phyloP scores from a whole-genome alignment of 495 filamentous ascomycete genomes.

The Lophiostoma macrostomum region DNA sequence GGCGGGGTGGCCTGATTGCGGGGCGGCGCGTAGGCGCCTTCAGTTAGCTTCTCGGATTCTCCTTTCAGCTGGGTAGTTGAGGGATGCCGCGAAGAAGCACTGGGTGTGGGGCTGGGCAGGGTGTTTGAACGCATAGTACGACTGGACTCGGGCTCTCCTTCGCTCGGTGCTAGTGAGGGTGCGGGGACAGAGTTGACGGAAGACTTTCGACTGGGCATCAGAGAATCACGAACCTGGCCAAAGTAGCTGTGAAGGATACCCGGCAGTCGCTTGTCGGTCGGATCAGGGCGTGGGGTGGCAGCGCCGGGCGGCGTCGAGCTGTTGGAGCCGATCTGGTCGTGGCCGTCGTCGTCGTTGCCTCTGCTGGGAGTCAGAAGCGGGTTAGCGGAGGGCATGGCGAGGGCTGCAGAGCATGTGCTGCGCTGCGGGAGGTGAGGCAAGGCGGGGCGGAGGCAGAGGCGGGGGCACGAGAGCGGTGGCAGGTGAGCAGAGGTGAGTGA shows the following conservation, averaged over 20 bases:
- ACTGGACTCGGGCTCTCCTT: slow-evolving; percentile 38
- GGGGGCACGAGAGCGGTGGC: slow-evolving; percentile 1
- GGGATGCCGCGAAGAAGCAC: slow-evolving; percentile 40
- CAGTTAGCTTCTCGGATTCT: slow-evolving; percentile 85
- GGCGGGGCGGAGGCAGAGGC: slow-evolving; percentile 6
- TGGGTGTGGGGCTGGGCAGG: slow-evolving; percentile 48
- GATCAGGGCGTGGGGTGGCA: slow-evolving; percentile 84
- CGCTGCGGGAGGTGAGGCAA: background rate
- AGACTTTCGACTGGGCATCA: slow-evolving; percentile 35
- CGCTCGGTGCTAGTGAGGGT: slow-evolving; percentile 4
- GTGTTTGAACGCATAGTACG: slow-evolving; percentile 54
- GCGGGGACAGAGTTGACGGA: slow-evolving; percentile 36
- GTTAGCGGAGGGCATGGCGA: slow-evolving; percentile 37
- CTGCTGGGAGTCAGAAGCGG: slow-evolving; percentile 20
- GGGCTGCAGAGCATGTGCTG: slow-evolving; percentile 1
- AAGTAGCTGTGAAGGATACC: slow-evolving; percentile 88
- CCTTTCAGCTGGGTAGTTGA: slow-evolving; percentile 56
- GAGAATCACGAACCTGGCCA: slow-evolving; percentile 85
- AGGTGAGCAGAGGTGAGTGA: background rate
- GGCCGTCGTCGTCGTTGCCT: slow-evolving; percentile 54
- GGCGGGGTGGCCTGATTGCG: slow-evolving; percentile 82
- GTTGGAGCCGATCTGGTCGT: slow-evolving; percentile 76
- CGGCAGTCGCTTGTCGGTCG: slow-evolving; percentile 82
- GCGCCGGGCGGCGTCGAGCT: slow-evolving; percentile 72
- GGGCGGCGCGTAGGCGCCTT: slow-evolving; percentile 58